Conservation (phyloP, 768 basidiomycete genomes). For the Kwoniella pini region DNA sequence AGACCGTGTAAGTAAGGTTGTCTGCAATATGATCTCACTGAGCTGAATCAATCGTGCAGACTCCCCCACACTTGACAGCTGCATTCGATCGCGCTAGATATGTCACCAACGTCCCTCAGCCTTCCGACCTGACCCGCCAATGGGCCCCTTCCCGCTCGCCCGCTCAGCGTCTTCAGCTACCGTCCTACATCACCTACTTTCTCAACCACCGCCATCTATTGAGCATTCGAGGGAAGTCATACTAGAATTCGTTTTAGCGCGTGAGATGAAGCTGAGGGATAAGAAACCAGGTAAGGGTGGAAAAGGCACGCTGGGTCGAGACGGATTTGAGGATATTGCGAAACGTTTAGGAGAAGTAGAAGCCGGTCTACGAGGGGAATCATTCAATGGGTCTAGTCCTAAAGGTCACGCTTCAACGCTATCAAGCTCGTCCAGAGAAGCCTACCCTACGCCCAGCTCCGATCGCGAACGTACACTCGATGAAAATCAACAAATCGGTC, state of each 20-base stretch:
- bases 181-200: constrained; percentile 45
- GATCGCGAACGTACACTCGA: constrained; percentile 3
- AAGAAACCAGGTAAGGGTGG: constrained; percentile 46
- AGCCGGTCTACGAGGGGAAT: constrained; percentile 28
- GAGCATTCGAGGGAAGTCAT: constrained; percentile 52
- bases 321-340: constrained; percentile 45
- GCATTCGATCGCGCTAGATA: constrained; percentile 48
- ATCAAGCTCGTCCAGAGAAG: constrained; percentile 2
- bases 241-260: constrained; percentile 45
- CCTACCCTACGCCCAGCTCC: constrained; percentile 22
- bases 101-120: constrained; percentile 48
- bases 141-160: constrained; percentile 42
- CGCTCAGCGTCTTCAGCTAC: constrained; percentile 41
- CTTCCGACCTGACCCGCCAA: constrained; percentile 52
- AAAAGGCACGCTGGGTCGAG: constrained; percentile 47
- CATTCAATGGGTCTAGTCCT: constrained; percentile 4
- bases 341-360: constrained; percentile 42
- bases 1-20: constrained; percentile 38
- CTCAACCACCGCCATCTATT: constrained; percentile 40
- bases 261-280: constrained; percentile 41
- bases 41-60: constrained; percentile 15
- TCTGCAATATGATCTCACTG: not conserved
- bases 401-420: constrained; percentile 1
- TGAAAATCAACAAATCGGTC: constrained; percentile 34
- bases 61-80: constrained; percentile 32